Evolutionary conservation across 2,329 filamentous ascomycete species (phyloP).

Genomic region (Colletotrichum paranaense): DNA sequence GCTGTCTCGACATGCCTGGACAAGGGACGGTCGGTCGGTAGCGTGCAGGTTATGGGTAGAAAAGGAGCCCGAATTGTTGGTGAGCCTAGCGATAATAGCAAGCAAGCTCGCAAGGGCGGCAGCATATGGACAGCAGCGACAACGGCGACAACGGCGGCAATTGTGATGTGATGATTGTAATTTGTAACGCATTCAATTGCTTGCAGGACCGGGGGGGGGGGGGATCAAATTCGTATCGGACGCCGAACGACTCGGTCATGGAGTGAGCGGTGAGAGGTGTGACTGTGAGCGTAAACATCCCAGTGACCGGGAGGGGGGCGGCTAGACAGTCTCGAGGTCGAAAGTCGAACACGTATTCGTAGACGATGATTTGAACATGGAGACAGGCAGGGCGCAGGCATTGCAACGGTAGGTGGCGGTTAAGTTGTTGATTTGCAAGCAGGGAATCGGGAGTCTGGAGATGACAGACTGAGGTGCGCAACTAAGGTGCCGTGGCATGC

Average conservation of each 20-base stretch:
- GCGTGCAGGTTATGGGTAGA: neutral
- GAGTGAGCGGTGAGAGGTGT: slow-evolving; percentile 15
- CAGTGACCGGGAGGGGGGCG: neutral
- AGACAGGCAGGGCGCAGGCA: neutral
- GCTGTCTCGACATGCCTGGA: neutral
- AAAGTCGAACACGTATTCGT: neutral
- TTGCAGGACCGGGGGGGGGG: slow-evolving; percentile 12
- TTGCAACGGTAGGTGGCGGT: slow-evolving; percentile 14
- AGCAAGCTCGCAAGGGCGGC: too few species aligned
- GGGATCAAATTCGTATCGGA: slow-evolving; percentile 5
- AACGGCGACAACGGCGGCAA: neutral
- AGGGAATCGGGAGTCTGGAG: neutral
- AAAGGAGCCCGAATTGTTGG: neutral
- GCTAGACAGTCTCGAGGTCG: neutral
- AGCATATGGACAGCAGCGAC: neutral
- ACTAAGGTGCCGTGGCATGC: too few species aligned
- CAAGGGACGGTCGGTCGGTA: neutral
- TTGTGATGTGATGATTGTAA: neutral
- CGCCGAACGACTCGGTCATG: slow-evolving; percentile 27
- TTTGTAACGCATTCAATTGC: slow-evolving; percentile 7
- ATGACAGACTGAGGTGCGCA: too few species aligned
- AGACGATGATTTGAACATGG: neutral
- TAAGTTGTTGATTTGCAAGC: slow-evolving; percentile 1
- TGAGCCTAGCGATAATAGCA: neutral
- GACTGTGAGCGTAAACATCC: neutral